Evolutionary conservation across 1,139 yeast genomes (phyloP), one percentile per base, ranked within the genome.

Genomic region (Taphrina deformans): DNA sequence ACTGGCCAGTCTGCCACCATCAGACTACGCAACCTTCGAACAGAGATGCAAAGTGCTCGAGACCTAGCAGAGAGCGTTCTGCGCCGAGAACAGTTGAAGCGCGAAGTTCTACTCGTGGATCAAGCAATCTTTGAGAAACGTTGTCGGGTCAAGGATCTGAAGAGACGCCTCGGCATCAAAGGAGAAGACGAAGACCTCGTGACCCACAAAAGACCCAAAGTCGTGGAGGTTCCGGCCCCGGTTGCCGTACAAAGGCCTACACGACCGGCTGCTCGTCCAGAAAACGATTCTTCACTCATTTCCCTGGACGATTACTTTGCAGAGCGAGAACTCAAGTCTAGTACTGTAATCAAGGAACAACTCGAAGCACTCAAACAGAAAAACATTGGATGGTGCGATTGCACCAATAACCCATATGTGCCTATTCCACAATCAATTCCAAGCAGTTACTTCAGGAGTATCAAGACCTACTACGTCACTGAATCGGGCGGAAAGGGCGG

Each of bases 1-100:
- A 90, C 97, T 0, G 99, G 95, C 77, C 84, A 89, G 41, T 87
- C 90, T 70, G 91, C 96, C 70, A 88, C 93, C 7, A 97, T 92
- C 75, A 84, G 93, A 70, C 80, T 93, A 62, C 83, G 96, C 46
- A 77, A 83, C 68, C 78, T 95, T 55, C 89, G 88, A 70, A 82
- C 82, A 69, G 96, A 95, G 68, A 80, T 93, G 78, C 87, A 85
- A 70, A 82, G 86, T 66, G 96, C 97, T 0, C 83, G 88, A 68
- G 86, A 84, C 67, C 78, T 93, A 62, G 82, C 90, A 52, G 80
- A 86, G 64, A 76, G 85, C 71, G 88, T 90, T 58, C 86, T 92
- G 46, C 85, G 85, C 72, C 83, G 98, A 71, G 97, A 90, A 76
- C 75, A 83, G 68, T 78, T 85, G 70, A 83, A 87, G 69, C 77